Conservation (phyloP, 176 grass and related monocot genomes). For the Zizania latifolia region DNA sequence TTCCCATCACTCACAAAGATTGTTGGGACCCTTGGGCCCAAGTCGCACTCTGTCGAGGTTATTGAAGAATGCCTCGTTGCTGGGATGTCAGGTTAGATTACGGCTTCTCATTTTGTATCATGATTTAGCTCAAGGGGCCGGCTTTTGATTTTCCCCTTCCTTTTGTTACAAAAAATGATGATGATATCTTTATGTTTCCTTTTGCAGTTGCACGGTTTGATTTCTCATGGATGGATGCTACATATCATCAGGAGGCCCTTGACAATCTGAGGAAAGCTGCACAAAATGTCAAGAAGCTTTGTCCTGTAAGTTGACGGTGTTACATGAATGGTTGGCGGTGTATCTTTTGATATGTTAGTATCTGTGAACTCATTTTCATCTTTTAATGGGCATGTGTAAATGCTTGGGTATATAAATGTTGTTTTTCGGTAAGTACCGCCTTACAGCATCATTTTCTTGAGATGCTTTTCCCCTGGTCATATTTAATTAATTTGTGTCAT, state of each 20-base stretch:
- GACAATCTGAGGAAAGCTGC: conserved; percentile 80
- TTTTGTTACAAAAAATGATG: neutral
- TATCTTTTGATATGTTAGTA: neutral
- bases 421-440: neutral
- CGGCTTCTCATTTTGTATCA: neutral
- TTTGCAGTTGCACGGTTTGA: conserved; percentile 82
- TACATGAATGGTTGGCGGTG: neutral
- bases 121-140: neutral
- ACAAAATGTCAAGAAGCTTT: conserved; percentile 75
- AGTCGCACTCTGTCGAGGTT: conserved; percentile 65
- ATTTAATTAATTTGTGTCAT: conserved; percentile 6
- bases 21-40: conserved; percentile 83
- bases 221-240: conserved; percentile 80
- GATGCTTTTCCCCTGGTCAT: neutral
- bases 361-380: neutral
- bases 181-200: conserved; percentile 17
- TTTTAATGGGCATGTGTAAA: neutral
- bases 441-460: neutral
- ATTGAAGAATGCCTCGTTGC: conserved; percentile 84
- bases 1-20: conserved; percentile 93
- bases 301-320: conserved; percentile 67
- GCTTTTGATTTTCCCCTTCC: neutral
- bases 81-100: conserved; percentile 87
- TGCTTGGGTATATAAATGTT: neutral
- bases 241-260: conserved; percentile 87